These are phyloP conservation scores for Fusarium sp. DNA, from an alignment of 2,329 filamentous ascomycete genomes.

Conservation along the genomic window DNA sequence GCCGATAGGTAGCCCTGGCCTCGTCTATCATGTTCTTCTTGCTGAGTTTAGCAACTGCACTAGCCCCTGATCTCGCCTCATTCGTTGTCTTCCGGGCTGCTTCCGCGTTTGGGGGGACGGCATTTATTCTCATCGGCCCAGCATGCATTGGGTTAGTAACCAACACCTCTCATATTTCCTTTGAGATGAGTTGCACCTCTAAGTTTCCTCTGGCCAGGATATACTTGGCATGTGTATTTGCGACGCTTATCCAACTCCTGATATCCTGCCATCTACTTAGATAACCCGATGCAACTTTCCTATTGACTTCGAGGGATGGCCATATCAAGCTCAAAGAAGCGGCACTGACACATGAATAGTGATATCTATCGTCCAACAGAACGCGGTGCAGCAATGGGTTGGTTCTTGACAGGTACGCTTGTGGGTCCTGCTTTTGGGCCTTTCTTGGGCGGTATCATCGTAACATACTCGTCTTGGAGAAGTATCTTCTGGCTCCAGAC, in stretches of 20 bases:
- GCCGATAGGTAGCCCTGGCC: constrained; percentile 60
- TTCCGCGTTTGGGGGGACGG: constrained; percentile 82
- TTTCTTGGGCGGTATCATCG: constrained; percentile 82
- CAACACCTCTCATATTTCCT: neutral
- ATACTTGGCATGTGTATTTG: neutral
- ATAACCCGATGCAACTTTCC: neutral
- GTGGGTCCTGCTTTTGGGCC: constrained; percentile 80
- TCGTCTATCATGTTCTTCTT: constrained; percentile 76
- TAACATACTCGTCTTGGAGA: constrained; percentile 81
- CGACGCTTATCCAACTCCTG: no score
- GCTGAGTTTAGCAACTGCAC: constrained; percentile 80
- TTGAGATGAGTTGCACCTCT: no score
- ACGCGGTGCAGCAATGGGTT: constrained; percentile 80
- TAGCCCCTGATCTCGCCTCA: constrained; percentile 77
- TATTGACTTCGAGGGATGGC: neutral
- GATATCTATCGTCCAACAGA: constrained; percentile 77
- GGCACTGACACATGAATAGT: constrained; percentile 49
- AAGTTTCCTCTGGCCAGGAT: neutral
- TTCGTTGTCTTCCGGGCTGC: constrained; percentile 84
- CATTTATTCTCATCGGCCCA: constrained; percentile 80
- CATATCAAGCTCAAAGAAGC: neutral
- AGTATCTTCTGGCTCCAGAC: constrained; percentile 85
- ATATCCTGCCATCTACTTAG: neutral
- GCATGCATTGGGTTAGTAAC: constrained; percentile 73
- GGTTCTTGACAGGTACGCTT: constrained; percentile 80